Base-by-base conservation (phyloP, 1,284 basidiomycete genomes). In the Melampsora abietis-canadensis region DNA sequence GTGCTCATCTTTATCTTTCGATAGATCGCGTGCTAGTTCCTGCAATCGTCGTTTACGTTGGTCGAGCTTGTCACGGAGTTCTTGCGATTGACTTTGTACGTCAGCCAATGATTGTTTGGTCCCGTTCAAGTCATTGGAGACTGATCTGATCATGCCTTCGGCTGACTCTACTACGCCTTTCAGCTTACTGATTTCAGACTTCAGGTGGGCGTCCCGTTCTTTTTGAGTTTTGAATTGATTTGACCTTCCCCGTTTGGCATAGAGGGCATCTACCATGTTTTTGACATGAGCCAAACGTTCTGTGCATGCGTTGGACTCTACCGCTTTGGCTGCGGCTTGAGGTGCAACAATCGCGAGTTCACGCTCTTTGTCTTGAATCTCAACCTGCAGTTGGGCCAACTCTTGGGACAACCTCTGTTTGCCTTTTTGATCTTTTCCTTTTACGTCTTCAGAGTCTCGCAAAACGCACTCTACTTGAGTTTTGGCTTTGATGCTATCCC, bases 171-270 rank as follows among this genome's bases (percentile, higher is more conserved):
- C 73, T 51, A 48, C 63, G 59, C 34, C 51, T 24, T 72, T 66
- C 75, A 93, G 86, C 3, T 89, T 87, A 1, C 85, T 82, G 62
- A 96, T 89, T 79, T 94, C 91, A 17, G 86, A 85, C 19, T 84
- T 85, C 34, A 97, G 85, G 80, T 87, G 94, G 24, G 85, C 82
- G 80, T 97, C 94, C 15, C 94, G 88, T 78, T 93, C 92, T 0
- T 86, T 85, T 80, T 89, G 88, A 15, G 90, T 91, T n/a, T 87
- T 84, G 84, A 95, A 97, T 78, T 90, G 91, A 67, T 88, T 87
- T 31, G 90, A 85, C 34, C 94, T 89, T 0, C 92, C 92, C 81
- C 92, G 92, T 81, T 96, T 96, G 8, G 90, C 88, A 80, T 90
- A 92, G 1, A 97, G 84, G 0, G 89, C 87, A 1, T 87, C 85